A percentile compares a stretch with the other conserved stretches of the same genome.
These are phyloP conservation scores for Picea glauca DNA, from an alignment of 75 land plant species.

Conservation along the genomic window DNA sequence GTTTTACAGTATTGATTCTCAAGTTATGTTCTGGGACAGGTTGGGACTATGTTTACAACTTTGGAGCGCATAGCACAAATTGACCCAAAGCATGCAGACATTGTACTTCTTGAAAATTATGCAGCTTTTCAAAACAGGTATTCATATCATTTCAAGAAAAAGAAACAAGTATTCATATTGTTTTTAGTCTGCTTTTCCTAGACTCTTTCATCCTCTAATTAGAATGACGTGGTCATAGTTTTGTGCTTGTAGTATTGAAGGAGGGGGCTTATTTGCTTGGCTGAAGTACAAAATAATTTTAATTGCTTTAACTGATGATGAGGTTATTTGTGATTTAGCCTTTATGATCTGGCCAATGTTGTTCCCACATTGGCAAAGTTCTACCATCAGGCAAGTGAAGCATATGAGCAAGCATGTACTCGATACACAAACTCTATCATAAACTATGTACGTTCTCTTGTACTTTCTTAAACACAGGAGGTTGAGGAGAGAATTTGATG, in stretches of 20 bases:
- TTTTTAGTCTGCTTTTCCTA: background rate
- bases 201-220: conserved; percentile 29
- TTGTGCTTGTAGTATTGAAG: conserved; percentile 48
- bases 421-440: conserved; percentile 88
- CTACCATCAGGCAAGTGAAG: conserved; percentile 98
- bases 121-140: conserved; percentile 99
- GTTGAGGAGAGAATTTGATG: background rate
- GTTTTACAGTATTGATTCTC: no score
- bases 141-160: background rate
- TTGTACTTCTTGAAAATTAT: conserved; percentile 93
- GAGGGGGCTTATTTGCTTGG: background rate
- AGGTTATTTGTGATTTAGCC: conserved; percentile 41
- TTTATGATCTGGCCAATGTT: conserved; percentile 96
- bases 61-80: conserved; percentile 86
- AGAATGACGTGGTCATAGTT: conserved; percentile 83
- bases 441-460: conserved; percentile 60
- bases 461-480: background rate
- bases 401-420: conserved; percentile 96
- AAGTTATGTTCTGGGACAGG: conserved; percentile 34
- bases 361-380: conserved; percentile 93
- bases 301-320: background rate
- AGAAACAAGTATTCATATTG: background rate
- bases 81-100: conserved; percentile 88
- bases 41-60: conserved; percentile 90
- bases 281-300: background rate